These are phyloP conservation scores for Phyllosticta citribraziliensis DNA, from an alignment of 2,329 filamentous ascomycete genomes.

Conservation along the genomic window DNA sequence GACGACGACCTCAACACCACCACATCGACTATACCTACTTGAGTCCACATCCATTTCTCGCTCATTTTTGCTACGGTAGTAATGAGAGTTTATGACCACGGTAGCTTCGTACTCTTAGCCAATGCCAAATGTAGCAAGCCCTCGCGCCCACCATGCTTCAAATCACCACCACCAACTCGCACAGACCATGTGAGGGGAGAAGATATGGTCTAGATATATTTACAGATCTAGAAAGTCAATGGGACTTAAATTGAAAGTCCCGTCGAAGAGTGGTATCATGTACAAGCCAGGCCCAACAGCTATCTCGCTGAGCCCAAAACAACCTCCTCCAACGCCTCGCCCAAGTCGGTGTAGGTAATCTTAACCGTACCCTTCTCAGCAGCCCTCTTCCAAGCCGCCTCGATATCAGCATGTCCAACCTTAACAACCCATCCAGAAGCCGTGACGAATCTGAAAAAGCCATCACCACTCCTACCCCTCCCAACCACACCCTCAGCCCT, in stretches of 20 bases:
- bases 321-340: constrained; percentile 26
- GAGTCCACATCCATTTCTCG: too few relatives aligned
- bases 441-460: constrained; percentile 31
- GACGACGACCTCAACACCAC: neutral
- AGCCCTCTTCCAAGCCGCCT: constrained; percentile 27
- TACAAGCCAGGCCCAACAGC: neutral
- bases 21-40: too few relatives aligned
- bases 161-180: too few relatives aligned
- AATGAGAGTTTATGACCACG: too few relatives aligned
- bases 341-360: constrained; percentile 29
- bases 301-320: neutral
- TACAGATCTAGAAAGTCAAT: too few relatives aligned
- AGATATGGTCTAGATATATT: too few relatives aligned
- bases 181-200: too few relatives aligned
- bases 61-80: too few relatives aligned
- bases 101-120: too few relatives aligned
- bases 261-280: neutral
- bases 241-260: too few relatives aligned
- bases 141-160: too few relatives aligned
- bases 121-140: too few relatives aligned
- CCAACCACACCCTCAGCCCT: constrained; percentile 31
- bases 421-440: constrained; percentile 34
- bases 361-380: constrained; percentile 17
- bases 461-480: constrained; percentile 16
- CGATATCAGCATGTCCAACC: constrained; percentile 31